Base-by-base conservation (phyloP, 2,329 filamentous ascomycete species). In the Talaromyces sp. region DNA sequence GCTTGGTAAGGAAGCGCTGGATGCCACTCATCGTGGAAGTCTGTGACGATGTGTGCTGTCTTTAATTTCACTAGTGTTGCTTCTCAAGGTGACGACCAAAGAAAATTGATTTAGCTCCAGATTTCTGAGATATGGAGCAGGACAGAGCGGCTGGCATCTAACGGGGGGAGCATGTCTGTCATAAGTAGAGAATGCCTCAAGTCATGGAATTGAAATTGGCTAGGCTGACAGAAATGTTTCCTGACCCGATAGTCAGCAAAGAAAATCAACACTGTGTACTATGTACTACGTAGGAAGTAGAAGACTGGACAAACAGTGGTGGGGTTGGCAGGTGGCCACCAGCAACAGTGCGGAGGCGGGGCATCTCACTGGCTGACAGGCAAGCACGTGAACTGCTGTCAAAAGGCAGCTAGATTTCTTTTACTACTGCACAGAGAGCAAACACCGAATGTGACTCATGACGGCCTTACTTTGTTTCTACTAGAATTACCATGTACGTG, bases 1-100 rank as follows among this genome's bases (percentile, higher is more conserved):
- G 75, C 61, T 73, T 75, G 5, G 77, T 77, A 62, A 81, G 73
- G 63, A 80, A 79, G 45, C 75, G 72, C 63, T 79, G 78, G 61
- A 81, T 77, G 0, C 78, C 75, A 70, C 75, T 79, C 78, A 80
- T 80, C 10, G 37, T 58, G 33, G n/a, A 27, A 6, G n/a, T 22
- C 35, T 35, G 31, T 22, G 50, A 25, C n/a, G 33, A 56, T 56
- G 0, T 22, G n/a, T 25, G 33, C 33, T 54, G 11, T 54, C 50
- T 22, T 35, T 15, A 2, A 3, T 35, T 54, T 17, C 31, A 11
- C 50, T 22, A 37, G 52, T 56, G 52, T 19, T 37, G 31, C 15
- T 22, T 22, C 47, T 37, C 3, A 56, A 37, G 52, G 39, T 37
- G 33, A 54, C 31, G 31, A 54, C 52, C 11, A 56, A 17, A 56